phyloP scores from a whole-genome alignment of 805 yeast genomes.

The Zygoascus ofunaensis region DNA sequence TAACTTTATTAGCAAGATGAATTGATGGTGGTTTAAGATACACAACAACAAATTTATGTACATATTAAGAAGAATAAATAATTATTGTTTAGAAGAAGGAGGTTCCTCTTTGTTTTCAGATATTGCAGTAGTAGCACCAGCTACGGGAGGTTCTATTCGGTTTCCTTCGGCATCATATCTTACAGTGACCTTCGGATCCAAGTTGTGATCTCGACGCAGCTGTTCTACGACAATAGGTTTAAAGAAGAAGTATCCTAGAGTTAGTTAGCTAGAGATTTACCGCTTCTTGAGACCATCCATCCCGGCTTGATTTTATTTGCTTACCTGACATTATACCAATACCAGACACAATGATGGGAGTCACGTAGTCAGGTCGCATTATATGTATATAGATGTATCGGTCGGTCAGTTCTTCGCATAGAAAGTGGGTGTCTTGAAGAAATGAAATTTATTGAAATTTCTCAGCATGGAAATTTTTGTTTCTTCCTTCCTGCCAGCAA shows the following conservation, averaged over 20 bases:
- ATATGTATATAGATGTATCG: too few relatives aligned
- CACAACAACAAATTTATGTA: slow-evolving; percentile 1
- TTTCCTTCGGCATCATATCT: slow-evolving; percentile 4
- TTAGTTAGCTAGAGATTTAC: too few relatives aligned
- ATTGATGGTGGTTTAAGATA: slow-evolving; percentile 11
- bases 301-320: too few relatives aligned
- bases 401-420: too few relatives aligned
- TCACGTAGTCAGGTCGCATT: neutral
- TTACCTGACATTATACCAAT: neutral
- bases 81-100: too few relatives aligned
- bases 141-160: neutral
- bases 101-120: neutral
- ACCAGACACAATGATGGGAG: neutral
- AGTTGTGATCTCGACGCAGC: slow-evolving; percentile 21
- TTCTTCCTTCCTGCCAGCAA: neutral
- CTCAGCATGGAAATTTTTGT: neutral
- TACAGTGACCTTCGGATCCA: slow-evolving; percentile 14
- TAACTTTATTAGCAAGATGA: slow-evolving; percentile 63
- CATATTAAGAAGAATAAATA: neutral
- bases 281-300: too few relatives aligned
- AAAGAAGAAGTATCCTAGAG: slow-evolving; percentile 10
- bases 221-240: slow-evolving; percentile 18
- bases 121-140: neutral
- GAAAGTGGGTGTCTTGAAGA: too few relatives aligned
- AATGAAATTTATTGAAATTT: too few relatives aligned